These are phyloP conservation scores for Fusarium armeniacum DNA, from an alignment of 2,329 filamentous ascomycete species.

Conservation along the genomic window DNA sequence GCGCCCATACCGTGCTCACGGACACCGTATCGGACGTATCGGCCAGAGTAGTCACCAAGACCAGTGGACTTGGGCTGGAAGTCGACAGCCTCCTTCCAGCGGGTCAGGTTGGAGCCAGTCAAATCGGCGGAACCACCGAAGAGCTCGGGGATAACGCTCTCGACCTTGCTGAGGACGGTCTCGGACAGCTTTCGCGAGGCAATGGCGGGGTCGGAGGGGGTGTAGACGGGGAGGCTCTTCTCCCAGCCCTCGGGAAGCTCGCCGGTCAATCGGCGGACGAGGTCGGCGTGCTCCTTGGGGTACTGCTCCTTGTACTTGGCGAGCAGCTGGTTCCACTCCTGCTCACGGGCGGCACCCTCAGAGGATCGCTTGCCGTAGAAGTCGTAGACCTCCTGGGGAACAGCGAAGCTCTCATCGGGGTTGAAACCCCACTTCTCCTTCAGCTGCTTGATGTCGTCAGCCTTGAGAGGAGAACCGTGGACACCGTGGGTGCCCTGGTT, in stretches of 20 bases:
- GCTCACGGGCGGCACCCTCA: slow-evolving; percentile 88
- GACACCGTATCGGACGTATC: slow-evolving; percentile 93
- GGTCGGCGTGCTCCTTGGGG: slow-evolving; percentile 83
- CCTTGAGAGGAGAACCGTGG: slow-evolving; percentile 95
- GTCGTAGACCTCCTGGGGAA: slow-evolving; percentile 96
- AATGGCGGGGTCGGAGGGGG: slow-evolving; percentile 83
- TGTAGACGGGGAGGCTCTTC: slow-evolving; percentile 92
- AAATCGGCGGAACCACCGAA: slow-evolving; percentile 96
- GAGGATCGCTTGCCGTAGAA: slow-evolving; percentile 86
- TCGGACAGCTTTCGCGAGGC: slow-evolving; percentile 98
- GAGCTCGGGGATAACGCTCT: slow-evolving; percentile 87
- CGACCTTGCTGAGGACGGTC: slow-evolving; percentile 89
- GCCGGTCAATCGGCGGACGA: slow-evolving; percentile 82
- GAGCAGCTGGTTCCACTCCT: slow-evolving; percentile 95
- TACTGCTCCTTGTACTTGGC: slow-evolving; percentile 86
- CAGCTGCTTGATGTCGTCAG: slow-evolving; percentile 91
- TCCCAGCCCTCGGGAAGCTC: slow-evolving; percentile 97
- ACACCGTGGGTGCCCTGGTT: slow-evolving; percentile 95
- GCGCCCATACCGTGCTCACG: slow-evolving; percentile 93
- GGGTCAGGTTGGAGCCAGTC: slow-evolving; percentile 98
- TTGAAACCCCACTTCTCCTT: slow-evolving; percentile 98
- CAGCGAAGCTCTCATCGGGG: slow-evolving; percentile 91
- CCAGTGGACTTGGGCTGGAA: slow-evolving; percentile 92
- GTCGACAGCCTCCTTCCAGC: slow-evolving; percentile 96
- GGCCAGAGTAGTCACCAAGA: slow-evolving; percentile 90